phyloP scores from a whole-genome alignment of 768 basidiomycete species.

The Panellus pusillus region DNA sequence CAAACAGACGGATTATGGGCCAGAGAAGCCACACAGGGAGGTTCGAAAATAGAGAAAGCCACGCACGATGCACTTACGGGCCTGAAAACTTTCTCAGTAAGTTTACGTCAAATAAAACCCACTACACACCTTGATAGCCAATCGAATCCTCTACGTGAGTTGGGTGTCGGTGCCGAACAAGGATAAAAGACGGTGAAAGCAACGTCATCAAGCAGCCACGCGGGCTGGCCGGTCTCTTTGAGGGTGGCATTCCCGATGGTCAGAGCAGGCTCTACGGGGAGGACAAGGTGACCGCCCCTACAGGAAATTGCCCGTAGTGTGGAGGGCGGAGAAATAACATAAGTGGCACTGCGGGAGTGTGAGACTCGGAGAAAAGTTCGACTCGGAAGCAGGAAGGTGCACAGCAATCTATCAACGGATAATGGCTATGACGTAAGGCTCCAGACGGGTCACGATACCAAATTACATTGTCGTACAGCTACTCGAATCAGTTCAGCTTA shows the following conservation, averaged over 20 bases:
- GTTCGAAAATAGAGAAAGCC: constrained; percentile 57
- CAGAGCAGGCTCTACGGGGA: constrained; percentile 41
- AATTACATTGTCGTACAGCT: not conserved
- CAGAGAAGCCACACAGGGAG: constrained; percentile 43
- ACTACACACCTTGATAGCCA: constrained; percentile 57
- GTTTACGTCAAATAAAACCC: not conserved
- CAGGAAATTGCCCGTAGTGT: constrained; percentile 36
- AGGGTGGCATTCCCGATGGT: constrained; percentile 44
- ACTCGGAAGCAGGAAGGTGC: not conserved
- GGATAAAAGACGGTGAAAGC: constrained; percentile 70
- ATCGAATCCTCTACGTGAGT: constrained; percentile 41
- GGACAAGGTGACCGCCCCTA: constrained; percentile 59
- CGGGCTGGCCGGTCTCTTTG: constrained; percentile 33
- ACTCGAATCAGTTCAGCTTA: not conserved
- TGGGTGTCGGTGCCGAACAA: constrained; percentile 32
- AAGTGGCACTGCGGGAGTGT: too few species aligned
- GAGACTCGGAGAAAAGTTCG: not conserved
- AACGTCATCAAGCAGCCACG: constrained; percentile 59
- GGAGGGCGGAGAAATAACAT: constrained; percentile 10
- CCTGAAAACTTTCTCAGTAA: constrained; percentile 16
- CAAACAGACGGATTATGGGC: constrained; percentile 55
- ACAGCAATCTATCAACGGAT: not conserved
- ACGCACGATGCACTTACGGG: constrained; percentile 45
- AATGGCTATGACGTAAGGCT: too few species aligned
- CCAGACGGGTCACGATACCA: not conserved